phyloP scores from a whole-genome alignment of 1,139 yeast genomes.

The Pichia sp. region DNA sequence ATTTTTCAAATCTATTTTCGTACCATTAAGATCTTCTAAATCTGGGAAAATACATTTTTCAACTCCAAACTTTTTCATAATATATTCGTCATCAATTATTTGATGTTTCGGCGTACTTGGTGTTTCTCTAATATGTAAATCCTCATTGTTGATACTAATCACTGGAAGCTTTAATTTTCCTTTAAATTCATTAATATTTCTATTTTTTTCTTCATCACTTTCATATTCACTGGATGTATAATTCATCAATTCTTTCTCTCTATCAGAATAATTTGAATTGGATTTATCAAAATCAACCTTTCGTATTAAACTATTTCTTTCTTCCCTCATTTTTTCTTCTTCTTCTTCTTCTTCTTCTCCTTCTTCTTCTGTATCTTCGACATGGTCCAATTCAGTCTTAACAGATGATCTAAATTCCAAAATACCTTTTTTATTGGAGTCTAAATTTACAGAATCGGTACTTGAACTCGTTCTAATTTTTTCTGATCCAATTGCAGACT shows the following conservation, averaged over 20 bases:
- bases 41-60: constrained; percentile 11
- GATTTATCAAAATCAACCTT: neutral
- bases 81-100: constrained; percentile 21
- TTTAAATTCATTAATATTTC: constrained; percentile 1
- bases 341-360: constrained; percentile 14
- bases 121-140: constrained; percentile 12
- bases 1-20: constrained; percentile 10
- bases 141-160: neutral
- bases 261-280: neutral
- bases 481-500: constrained; percentile 26
- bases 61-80: constrained; percentile 20
- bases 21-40: constrained; percentile 16
- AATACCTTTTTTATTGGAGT: neutral
- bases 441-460: neutral
- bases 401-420: constrained; percentile 11
- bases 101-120: constrained; percentile 28
- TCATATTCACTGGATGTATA: constrained; percentile 15
- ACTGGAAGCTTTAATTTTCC: constrained; percentile 12
- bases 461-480: constrained; percentile 12
- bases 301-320: neutral
- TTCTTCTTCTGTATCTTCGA: constrained; percentile 17
- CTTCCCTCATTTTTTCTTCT: constrained; percentile 13
- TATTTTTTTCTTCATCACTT: constrained; percentile 9
- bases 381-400: constrained; percentile 10
- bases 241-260: constrained; percentile 13